Evolutionary conservation across 164 flowering plant genomes (phyloP).

Genomic region (Chimonanthus salicifolius): DNA sequence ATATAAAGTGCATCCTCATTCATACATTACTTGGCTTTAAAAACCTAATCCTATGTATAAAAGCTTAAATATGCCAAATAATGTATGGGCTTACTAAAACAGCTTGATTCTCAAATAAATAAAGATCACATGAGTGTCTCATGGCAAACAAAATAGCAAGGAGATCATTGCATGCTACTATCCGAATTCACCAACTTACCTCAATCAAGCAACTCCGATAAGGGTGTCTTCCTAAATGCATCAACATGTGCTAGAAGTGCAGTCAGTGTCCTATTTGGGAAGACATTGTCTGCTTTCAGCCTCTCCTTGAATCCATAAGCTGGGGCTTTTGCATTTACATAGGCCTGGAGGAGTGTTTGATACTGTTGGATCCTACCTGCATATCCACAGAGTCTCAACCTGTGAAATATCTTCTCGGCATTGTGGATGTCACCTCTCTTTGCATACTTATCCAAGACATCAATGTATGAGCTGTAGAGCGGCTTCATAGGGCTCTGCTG

Average conservation of each 20-base stretch:
- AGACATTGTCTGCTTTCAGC: conserved; percentile 66
- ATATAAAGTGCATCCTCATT: neutral
- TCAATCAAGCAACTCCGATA: conserved; percentile 66
- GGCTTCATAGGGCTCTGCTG: conserved; percentile 39
- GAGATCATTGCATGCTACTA: neutral
- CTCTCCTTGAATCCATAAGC: conserved; percentile 79
- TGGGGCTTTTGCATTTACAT: conserved; percentile 59
- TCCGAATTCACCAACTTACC: neutral
- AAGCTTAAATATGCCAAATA: no score
- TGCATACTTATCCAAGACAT: conserved; percentile 59
- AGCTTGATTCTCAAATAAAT: neutral
- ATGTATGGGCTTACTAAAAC: no score
- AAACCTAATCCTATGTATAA: neutral
- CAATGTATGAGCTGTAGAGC: conserved; percentile 40
- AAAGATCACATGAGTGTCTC: neutral
- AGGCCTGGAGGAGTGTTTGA: conserved; percentile 51
- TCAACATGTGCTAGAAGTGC: conserved; percentile 39
- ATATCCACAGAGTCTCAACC: conserved; percentile 62
- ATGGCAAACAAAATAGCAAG: neutral
- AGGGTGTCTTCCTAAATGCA: conserved; percentile 49
- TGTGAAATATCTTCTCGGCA: conserved; percentile 63
- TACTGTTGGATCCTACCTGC: conserved; percentile 36
- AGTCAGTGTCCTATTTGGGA: conserved; percentile 49
- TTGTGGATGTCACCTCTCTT: conserved; percentile 76
- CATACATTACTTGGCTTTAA: neutral